These are phyloP conservation scores for Climacium dendroides DNA, from an alignment of 225 moss, liverwort and hornwort genomes.

Conservation along the genomic window DNA sequence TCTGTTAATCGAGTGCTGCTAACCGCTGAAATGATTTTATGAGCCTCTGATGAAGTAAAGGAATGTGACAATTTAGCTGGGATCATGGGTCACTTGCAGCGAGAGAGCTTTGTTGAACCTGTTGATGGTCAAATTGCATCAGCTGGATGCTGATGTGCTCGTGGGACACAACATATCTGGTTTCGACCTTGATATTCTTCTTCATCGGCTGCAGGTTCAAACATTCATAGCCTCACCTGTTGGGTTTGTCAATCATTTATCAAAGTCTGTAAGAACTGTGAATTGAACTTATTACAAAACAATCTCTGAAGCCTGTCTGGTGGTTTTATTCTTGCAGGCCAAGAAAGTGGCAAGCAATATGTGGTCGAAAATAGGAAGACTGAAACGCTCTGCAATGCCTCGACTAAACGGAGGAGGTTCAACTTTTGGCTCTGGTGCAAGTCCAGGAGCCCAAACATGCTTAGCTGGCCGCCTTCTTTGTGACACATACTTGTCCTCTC, in stretches of 20 bases:
- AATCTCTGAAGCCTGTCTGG: not conserved
- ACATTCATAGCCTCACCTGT: not conserved
- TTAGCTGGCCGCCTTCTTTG: conserved; percentile 97
- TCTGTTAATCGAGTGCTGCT: not conserved
- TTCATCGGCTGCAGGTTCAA: conserved; percentile 83
- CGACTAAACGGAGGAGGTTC: conserved; percentile 76
- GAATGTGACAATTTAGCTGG: not conserved
- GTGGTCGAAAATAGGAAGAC: conserved; percentile 94
- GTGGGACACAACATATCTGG: conserved; percentile 99
- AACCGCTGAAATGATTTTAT: not conserved
- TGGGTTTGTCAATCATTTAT: not conserved
- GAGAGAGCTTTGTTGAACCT: conserved; percentile 91
- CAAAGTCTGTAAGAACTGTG: not conserved
- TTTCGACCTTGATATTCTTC: conserved; percentile 94
- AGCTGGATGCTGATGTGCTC: conserved; percentile 93
- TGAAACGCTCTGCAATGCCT: conserved; percentile 88
- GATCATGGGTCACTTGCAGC: conserved; percentile 36
- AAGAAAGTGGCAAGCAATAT: conserved; percentile 81
- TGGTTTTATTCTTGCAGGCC: conserved; percentile 42
- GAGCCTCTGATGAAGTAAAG: not conserved
- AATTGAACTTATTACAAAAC: not conserved
- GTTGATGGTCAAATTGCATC: conserved; percentile 88
- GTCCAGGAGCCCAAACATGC: conserved; percentile 81
- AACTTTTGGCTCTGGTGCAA: conserved; percentile 93
- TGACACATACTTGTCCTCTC: conserved; percentile 93